Evolutionary conservation across 225 moss, liverwort and hornwort species (phyloP).

Genomic region (Thuidium tamariscinum): DNA sequence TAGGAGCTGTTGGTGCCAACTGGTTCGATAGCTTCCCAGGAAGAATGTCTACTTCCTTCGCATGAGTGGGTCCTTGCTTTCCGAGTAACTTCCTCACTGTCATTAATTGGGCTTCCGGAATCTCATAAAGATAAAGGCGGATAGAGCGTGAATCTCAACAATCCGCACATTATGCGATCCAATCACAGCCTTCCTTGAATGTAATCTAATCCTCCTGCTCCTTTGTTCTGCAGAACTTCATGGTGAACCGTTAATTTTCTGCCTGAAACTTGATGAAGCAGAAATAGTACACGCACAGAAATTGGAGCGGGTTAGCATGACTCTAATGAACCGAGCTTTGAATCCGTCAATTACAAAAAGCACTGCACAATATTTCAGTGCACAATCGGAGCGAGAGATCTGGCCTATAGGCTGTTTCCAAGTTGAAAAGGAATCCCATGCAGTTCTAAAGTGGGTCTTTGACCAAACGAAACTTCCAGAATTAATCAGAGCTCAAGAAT

Average conservation of each 20-base stretch:
- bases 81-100: too few species aligned
- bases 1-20: too few species aligned
- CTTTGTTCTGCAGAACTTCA: background rate
- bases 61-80: too few species aligned
- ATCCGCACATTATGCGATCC: too few species aligned
- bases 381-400: background rate
- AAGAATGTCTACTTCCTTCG: too few species aligned
- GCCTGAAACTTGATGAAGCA: background rate
- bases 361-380: background rate
- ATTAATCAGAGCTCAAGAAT: background rate
- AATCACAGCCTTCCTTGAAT: too few species aligned
- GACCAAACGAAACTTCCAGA: background rate
- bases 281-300: background rate
- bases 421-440: background rate
- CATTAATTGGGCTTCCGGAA: too few species aligned
- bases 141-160: too few species aligned
- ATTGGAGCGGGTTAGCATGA: background rate
- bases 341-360: background rate
- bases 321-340: background rate
- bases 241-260: background rate
- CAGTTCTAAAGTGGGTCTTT: background rate
- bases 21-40: too few species aligned
- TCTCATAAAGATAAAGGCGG: too few species aligned
- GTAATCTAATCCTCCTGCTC: too few species aligned
- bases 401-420: background rate